Evolutionary conservation across 2,329 filamentous ascomycete species (phyloP).

Genomic region (Cladosporium cucumerinum): DNA sequence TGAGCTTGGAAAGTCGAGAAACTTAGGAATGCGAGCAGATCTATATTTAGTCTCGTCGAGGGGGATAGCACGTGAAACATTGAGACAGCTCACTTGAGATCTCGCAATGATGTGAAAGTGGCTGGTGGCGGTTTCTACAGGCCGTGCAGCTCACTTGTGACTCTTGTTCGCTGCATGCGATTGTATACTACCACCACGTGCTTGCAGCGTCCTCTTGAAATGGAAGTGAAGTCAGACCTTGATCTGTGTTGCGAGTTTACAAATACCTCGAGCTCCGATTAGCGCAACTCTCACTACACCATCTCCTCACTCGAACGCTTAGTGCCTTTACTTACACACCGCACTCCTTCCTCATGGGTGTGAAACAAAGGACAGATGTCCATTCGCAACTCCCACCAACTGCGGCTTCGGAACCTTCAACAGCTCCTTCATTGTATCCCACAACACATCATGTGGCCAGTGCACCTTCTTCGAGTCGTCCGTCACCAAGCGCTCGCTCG

Average conservation of each 20-base stretch:
- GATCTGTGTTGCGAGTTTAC: too few species aligned
- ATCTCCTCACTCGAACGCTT: constrained; percentile 1
- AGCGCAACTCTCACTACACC: background rate
- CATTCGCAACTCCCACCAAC: background rate
- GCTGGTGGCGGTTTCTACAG: background rate
- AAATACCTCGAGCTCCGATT: too few species aligned
- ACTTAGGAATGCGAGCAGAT: too few species aligned
- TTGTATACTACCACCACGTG: too few species aligned
- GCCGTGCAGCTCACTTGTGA: background rate
- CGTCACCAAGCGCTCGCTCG: background rate
- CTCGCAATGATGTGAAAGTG: background rate
- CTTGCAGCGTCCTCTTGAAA: too few species aligned
- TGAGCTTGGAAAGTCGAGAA: too few species aligned
- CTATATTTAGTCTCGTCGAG: too few species aligned
- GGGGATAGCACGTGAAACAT: too few species aligned
- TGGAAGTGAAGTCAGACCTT: too few species aligned
- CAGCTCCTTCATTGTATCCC: background rate
- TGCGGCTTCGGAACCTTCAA: background rate
- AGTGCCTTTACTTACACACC: background rate
- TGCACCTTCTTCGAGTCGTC: background rate
- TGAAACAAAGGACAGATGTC: background rate
- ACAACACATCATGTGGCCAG: background rate
- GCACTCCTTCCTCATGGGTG: background rate
- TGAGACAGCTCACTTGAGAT: background rate
- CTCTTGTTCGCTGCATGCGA: too few species aligned